A percentile compares a stretch with the other conserved stretches of the same genome.
Evolutionary conservation across 129 eudicot genomes (phyloP).

Genomic region (Helianthus annuus): DNA sequence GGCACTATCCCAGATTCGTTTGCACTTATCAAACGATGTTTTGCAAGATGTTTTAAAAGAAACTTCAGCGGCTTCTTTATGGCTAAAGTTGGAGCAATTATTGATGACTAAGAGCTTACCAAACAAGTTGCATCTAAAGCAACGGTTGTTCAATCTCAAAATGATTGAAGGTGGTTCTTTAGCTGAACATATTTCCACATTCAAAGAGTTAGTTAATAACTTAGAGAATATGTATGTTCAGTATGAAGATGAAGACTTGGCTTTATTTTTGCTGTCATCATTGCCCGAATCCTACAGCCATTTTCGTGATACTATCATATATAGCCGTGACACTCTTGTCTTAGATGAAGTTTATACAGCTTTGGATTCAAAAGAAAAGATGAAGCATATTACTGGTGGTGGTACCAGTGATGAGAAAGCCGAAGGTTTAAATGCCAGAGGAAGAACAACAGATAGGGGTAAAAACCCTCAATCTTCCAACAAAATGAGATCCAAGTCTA

Average conservation of each 20-base stretch:
- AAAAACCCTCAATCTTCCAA: background rate
- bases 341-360: background rate
- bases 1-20: background rate
- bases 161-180: background rate
- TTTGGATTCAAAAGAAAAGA: constrained; percentile 4
- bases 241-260: background rate
- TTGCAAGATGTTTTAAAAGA: background rate
- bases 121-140: background rate
- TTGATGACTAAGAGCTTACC: background rate
- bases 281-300: background rate
- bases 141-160: background rate
- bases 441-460: background rate
- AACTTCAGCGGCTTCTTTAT: background rate
- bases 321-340: constrained; percentile 6
- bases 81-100: background rate
- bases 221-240: background rate
- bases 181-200: background rate
- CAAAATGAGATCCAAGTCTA: background rate
- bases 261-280: background rate
- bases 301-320: background rate
- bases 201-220: background rate
- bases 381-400: background rate
- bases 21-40: background rate
- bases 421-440: background rate
- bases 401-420: background rate